phyloP scores from a whole-genome alignment of 2,329 filamentous ascomycete genomes.

The Colletotrichum musicola region DNA sequence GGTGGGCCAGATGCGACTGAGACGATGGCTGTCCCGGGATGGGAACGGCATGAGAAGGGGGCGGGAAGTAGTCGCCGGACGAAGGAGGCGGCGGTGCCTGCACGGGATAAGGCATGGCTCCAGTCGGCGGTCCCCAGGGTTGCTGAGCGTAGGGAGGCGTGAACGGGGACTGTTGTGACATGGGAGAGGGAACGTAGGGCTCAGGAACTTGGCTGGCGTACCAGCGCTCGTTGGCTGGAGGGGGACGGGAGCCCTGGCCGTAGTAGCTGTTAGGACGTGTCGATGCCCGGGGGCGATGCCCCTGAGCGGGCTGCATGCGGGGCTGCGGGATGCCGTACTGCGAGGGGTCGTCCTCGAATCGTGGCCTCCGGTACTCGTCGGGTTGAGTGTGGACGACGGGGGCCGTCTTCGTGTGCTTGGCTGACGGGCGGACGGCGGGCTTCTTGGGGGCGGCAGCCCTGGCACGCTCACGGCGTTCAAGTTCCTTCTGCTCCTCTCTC shows the following conservation, averaged over 20 bases:
- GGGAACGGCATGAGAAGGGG: slow-evolving; percentile 40
- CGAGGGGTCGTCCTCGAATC: slow-evolving; percentile 49
- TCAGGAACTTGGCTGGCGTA: slow-evolving; percentile 24
- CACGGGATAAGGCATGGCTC: slow-evolving; percentile 22
- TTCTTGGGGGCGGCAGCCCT: slow-evolving; percentile 30
- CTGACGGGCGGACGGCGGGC: slow-evolving; percentile 46
- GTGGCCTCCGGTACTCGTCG: slow-evolving; percentile 45
- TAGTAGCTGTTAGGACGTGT: slow-evolving; percentile 38
- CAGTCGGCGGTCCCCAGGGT: slow-evolving; percentile 29
- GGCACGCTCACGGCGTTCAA: slow-evolving; percentile 48
- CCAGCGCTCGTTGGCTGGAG: slow-evolving; percentile 38
- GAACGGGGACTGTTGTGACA: slow-evolving; percentile 27
- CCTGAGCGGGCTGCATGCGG: slow-evolving; percentile 35
- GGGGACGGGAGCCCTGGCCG: slow-evolving; percentile 38
- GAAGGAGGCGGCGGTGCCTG: slow-evolving; percentile 10
- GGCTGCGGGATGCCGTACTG: slow-evolving; percentile 51
- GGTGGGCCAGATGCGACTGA: slow-evolving; percentile 41
- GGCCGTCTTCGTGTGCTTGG: slow-evolving; percentile 53
- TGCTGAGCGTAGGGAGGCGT: slow-evolving; percentile 20
- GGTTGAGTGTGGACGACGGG: slow-evolving; percentile 43
- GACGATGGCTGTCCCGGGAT: slow-evolving; percentile 38
- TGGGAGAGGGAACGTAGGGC: slow-evolving; percentile 22
- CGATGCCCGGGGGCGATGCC: slow-evolving; percentile 45
- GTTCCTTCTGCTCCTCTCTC: slow-evolving; percentile 44
- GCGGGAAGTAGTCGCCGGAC: slow-evolving; percentile 36